These are phyloP conservation scores for Fusarium nygamai DNA, from an alignment of 2,329 filamentous ascomycete genomes.

Conservation along the genomic window DNA sequence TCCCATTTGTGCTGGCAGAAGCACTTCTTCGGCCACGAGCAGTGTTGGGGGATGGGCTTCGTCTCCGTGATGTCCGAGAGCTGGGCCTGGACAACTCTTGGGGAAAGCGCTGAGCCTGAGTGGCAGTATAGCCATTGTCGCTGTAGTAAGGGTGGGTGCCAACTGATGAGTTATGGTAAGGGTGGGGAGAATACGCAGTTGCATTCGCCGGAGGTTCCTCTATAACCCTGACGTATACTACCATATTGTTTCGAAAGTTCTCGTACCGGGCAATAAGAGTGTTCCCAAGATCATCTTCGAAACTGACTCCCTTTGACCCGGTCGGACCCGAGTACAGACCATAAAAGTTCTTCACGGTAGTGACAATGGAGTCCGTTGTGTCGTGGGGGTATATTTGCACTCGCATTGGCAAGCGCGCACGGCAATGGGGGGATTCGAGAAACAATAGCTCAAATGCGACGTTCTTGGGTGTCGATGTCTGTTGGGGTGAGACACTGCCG, in stretches of 20 bases:
- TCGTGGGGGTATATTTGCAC: slow-evolving; percentile 95
- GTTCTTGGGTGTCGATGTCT: slow-evolving; percentile 69
- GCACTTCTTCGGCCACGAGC: slow-evolving; percentile 79
- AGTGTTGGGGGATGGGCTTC: slow-evolving; percentile 79
- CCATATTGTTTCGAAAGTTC: slow-evolving; percentile 93
- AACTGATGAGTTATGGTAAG: slow-evolving; percentile 62
- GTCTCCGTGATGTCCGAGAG: slow-evolving; percentile 76
- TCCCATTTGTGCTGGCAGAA: slow-evolving; percentile 70
- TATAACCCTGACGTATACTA: slow-evolving; percentile 90
- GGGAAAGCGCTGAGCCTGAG: slow-evolving; percentile 60
- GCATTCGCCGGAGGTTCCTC: slow-evolving; percentile 62
- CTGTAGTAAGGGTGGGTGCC: slow-evolving; percentile 64
- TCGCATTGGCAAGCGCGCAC: slow-evolving; percentile 82
- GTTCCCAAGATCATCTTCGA: slow-evolving; percentile 89
- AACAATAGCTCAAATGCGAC: slow-evolving; percentile 83
- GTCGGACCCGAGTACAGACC: slow-evolving; percentile 83
- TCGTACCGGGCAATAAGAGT: slow-evolving; percentile 96
- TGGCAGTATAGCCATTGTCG: slow-evolving; percentile 62
- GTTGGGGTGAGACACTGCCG: slow-evolving; percentile 59
- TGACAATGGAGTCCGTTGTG: slow-evolving; percentile 96
- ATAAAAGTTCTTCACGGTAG: slow-evolving; percentile 99
- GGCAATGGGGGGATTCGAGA: slow-evolving; percentile 72
- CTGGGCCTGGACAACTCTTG: slow-evolving; percentile 73
- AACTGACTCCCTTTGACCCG: slow-evolving; percentile 85
- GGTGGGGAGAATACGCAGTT: slow-evolving; percentile 61